Base-by-base conservation (phyloP, 1,284 basidiomycete genomes). In the Neonothopanus nambi region DNA sequence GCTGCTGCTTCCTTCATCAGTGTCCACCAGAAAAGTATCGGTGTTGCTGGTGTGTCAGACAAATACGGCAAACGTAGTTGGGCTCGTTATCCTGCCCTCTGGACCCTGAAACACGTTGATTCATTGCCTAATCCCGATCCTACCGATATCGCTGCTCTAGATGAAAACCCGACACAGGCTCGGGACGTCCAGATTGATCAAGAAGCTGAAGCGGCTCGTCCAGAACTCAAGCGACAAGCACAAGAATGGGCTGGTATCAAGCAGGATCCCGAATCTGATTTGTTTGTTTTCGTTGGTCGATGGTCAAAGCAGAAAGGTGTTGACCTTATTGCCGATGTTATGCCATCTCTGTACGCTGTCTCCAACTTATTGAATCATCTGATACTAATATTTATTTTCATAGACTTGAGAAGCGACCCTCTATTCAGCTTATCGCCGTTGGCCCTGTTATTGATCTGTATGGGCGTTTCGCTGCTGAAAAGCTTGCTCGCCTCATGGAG, bases 251-350 rank as follows among this genome's bases (percentile, higher is more conserved):
- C 93, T 36, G 85, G 87, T 46, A 86, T 96, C 69, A 88, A 86
- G 67, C 92, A 95, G 67, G 92, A 95, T 64, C 89, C 93, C 2
- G 76, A 89, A 45, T 87, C 92, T 3, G 92, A 95, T 68, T 70
- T 96, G 42, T 95, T 95, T 66, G 93, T 96, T 60, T 95, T 96
- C 70, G 93, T 96, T 60, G 93, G 93, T 68, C 88, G 93, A 62
- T 95, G 93, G 93, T 96, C 93, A 3, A 95, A 95, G 71, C 93
- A 96, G 69, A 96, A 96, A 73, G 93, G 93, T 69, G 92, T 96
- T 24, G 93, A 96, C 73, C 75, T 96, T 45, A 96, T 96, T 63
- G 93, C 93, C 9, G 93, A 96, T 72, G 86, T 94, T 61, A 91
- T 95, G 89, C 93, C 93, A 26, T 81, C 82, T 2, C 65, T 96